Base-by-base conservation (phyloP, 2,329 filamentous ascomycete species). In the Dryadomyces sulphureus region DNA sequence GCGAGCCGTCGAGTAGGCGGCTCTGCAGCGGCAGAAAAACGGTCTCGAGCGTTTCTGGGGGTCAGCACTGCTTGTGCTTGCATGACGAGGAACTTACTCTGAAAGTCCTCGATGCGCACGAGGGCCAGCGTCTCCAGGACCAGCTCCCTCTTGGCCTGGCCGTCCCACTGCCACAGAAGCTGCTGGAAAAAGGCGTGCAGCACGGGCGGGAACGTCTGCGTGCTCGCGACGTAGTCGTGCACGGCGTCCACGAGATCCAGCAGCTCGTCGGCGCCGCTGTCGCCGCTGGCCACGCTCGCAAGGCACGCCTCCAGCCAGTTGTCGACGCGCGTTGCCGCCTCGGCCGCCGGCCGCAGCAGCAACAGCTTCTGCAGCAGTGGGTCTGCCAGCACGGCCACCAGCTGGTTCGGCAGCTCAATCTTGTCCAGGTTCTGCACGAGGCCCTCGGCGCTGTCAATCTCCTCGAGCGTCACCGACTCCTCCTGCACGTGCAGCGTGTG, bases 351-450 rank as follows among this genome's bases (percentile, higher is more conserved):
- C 43, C 75, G 72, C 25, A 84, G 63, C n/a, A 84, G 64, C 30
- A 86, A 64, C 21, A 90, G 67, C 57, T 90, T 92, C 58, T 90
- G 85, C 1, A 90, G 71, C 25, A 93, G 66, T 3, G 81, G 81
- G 56, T 93, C 84, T 2, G 74, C 75, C 14, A 93, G 65, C 4
- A 84, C 77, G 5, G 87, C 84, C 36, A 88, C 77, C 2, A 93
- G 68, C 60, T 94, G 87, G 51, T 84, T 88, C 0, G 87, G 87
- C 36, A 88, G 65, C 59, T 92, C 84, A 22, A 94, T 79, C 53
- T 73, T 83, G 54, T 93, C 85, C 8, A 94, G 62, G 47, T 75
- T 82, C 39, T 75, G 72, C 6, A 87, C 79, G 49, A 94, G 81
- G 43, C 76, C 70, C 21, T 77, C 67, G 12, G 79, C 78, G 50